Conservation (phyloP, 805 yeast species). For the Schwanniomyces occidentalis region DNA sequence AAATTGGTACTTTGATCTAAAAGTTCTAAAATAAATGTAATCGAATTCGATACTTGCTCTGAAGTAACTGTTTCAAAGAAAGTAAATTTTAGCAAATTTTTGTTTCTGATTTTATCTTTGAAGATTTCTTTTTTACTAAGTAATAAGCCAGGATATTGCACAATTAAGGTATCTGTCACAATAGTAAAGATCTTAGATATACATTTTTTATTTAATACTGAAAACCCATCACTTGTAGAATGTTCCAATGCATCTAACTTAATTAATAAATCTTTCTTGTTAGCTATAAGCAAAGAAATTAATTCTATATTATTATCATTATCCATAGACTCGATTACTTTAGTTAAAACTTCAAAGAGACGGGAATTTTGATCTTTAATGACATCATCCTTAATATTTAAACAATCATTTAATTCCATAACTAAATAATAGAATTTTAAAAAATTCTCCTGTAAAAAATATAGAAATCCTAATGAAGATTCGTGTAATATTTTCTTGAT, state of each 20-base stretch:
- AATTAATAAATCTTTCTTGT: neutral
- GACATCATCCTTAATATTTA: neutral
- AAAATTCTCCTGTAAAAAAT: neutral
- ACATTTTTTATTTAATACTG: slow-evolving; percentile 4
- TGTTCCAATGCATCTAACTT: neutral
- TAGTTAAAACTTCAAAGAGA: neutral
- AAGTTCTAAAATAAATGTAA: slow-evolving; percentile 20
- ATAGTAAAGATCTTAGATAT: slow-evolving; percentile 3
- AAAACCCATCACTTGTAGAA: neutral
- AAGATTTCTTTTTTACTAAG: neutral
- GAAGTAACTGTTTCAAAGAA: neutral
- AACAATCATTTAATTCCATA: neutral
- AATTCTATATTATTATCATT: neutral
- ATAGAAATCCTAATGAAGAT: too few species aligned
- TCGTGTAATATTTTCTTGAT: too few species aligned
- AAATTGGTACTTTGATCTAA: slow-evolving; percentile 21
- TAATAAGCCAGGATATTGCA: slow-evolving; percentile 2
- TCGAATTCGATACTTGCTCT: slow-evolving; percentile 4
- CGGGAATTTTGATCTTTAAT: neutral
- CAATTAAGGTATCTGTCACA: slow-evolving; percentile 1
- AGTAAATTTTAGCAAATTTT: neutral
- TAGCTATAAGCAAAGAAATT: neutral
- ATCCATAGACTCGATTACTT: neutral
- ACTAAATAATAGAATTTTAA: neutral
- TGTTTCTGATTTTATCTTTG: neutral